phyloP scores from a whole-genome alignment of 371 early-diverging fungal species.

The Saksenaea oblongispora region DNA sequence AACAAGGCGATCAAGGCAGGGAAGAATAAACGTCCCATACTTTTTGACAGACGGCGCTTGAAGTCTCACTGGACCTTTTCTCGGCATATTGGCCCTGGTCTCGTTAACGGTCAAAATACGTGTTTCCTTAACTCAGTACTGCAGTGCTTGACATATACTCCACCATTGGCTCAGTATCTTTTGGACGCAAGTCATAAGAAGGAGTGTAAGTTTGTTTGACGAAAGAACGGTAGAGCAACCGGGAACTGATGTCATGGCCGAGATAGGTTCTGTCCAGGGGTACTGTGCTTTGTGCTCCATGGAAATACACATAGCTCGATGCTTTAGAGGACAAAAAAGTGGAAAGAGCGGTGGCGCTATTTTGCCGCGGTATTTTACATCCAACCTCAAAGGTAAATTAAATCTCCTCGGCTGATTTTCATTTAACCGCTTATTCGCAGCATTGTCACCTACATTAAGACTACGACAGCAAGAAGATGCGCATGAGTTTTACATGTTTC shows the following conservation, averaged over 20 bases:
- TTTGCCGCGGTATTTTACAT: slow-evolving; percentile 71
- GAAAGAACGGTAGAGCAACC: not conserved
- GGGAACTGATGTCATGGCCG: not conserved
- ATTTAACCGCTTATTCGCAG: slow-evolving; percentile 16
- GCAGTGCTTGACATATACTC: slow-evolving; percentile 91
- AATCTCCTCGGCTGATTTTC: not conserved
- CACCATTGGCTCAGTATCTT: slow-evolving; percentile 80
- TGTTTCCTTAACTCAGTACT: slow-evolving; percentile 95
- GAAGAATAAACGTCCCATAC: slow-evolving; percentile 3
- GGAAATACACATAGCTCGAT: slow-evolving; percentile 52
- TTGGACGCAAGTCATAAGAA: slow-evolving; percentile 55
- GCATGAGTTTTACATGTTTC: slow-evolving; percentile 83
- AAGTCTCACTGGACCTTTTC: slow-evolving; percentile 53
- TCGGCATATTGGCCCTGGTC: slow-evolving; percentile 73
- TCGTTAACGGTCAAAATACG: slow-evolving; percentile 91
- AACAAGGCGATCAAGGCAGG: not conserved
- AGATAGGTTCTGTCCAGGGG: slow-evolving; percentile 45
- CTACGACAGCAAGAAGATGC: slow-evolving; percentile 89
- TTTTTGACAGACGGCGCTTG: slow-evolving; percentile 56
- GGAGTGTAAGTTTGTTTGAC: slow-evolving; percentile 41
- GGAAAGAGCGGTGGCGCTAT: slow-evolving; percentile 48
- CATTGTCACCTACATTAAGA: slow-evolving; percentile 75
- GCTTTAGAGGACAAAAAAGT: slow-evolving; percentile 44
- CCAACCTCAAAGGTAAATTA: slow-evolving; percentile 61
- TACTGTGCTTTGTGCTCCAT: slow-evolving; percentile 69